Base-by-base conservation (phyloP, 257 asterid species). In the Fraxinus quadrangulata region DNA sequence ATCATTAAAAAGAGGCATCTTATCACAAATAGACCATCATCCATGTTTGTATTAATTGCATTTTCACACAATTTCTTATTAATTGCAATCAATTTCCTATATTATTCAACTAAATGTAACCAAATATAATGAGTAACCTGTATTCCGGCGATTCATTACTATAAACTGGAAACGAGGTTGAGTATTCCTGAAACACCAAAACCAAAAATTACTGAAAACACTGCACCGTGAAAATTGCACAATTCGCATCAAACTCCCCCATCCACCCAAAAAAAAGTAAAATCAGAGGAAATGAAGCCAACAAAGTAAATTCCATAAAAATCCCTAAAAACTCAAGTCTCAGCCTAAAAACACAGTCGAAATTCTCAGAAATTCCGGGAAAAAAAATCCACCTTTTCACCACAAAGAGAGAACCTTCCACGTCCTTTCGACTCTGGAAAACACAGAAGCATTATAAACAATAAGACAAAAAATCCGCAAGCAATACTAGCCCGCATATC, bases 361-460 rank as follows among this genome's bases (percentile, higher is more conserved):
- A 78, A 36, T n/a, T 59, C 49, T 26, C 14, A 54, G 40, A 59
- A 79, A 54, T 14, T 2, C 39, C 59, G 47, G 21, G 31, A 1
- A 73, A 26, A 68, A 42, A 23, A 74, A 76, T 81, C 79, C 83
- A 90, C 97, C 98, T 92, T 81, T 89, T 92, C 72, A 94, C 97
- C 33, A 92, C 97, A 86, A 94, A 94, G 36, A 94, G 92, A 7
- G 98, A 87, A 71, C 98, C 98, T 86, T 94, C 92, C 6, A 94
- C 97, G 80, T 92, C 96, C 85, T 92, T 94, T 61, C 98, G 94
- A 84, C 96, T 91, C 98, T 94, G 87, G 73, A 77, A 75, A 67
- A 61, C n/a, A 70, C n/a, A 72, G 30, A 5, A 59, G 13, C 28
- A 7, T 59, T n/a, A 1, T 59, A 59, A 59, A 7, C 17, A 74